Evolutionary conservation across 768 basidiomycete species (phyloP).

Genomic region (Lyophyllum shimeji): DNA sequence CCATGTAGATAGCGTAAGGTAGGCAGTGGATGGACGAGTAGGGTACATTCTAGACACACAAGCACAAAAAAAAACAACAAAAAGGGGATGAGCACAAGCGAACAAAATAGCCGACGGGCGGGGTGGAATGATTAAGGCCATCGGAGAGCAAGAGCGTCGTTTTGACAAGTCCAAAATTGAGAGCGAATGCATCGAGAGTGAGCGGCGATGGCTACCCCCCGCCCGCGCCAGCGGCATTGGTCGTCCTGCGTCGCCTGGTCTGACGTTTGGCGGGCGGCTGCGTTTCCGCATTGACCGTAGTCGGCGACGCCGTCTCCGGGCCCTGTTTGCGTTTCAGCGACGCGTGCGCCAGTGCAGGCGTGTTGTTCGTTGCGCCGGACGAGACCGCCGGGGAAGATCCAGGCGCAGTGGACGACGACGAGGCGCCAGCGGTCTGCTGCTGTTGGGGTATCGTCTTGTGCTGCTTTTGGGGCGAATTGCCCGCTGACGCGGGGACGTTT

Average conservation of each 20-base stretch:
- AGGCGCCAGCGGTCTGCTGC: conserved; percentile 23
- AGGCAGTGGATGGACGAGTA: not conserved
- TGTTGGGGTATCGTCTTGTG: conserved; percentile 52
- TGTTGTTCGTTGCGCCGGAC: conserved; percentile 43
- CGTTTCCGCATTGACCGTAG: conserved; percentile 38
- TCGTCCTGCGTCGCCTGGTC: conserved; percentile 55
- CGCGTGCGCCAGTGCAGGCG: conserved; percentile 47
- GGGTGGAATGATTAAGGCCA: too few relatives aligned
- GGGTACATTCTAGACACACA: conserved; percentile 14
- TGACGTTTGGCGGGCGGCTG: conserved; percentile 50
- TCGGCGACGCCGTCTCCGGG: conserved; percentile 48
- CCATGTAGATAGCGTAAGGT: conserved; percentile 29
- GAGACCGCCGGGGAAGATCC: conserved; percentile 27
- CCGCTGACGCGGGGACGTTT: conserved; percentile 48
- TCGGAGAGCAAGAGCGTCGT: conserved; percentile 4
- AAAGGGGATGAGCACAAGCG: not conserved
- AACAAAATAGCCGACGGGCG: too few relatives aligned
- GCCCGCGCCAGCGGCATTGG: conserved; percentile 37
- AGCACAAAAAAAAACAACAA: not conserved
- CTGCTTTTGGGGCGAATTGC: conserved; percentile 62
- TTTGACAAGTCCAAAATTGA: not conserved
- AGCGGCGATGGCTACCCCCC: not conserved
- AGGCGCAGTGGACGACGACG: conserved; percentile 35
- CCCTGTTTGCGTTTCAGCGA: conserved; percentile 58
- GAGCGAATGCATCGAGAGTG: not conserved